These are phyloP conservation scores for Cladosporium halotolerans DNA, from an alignment of 2,329 filamentous ascomycete genomes.

Conservation along the genomic window DNA sequence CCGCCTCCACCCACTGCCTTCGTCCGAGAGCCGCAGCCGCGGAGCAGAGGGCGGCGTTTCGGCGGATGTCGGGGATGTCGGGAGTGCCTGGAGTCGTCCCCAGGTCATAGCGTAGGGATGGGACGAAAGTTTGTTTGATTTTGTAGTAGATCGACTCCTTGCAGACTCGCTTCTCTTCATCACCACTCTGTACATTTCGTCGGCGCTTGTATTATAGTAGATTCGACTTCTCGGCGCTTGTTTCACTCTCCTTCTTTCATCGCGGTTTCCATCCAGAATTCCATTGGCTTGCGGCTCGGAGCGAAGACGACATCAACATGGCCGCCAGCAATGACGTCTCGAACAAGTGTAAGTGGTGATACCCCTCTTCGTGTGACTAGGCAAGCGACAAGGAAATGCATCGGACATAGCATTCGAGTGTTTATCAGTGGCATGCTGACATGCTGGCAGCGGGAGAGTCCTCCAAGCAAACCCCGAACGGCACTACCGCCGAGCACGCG, in stretches of 20 bases:
- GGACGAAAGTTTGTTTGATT: constrained; percentile 7
- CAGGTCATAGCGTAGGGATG: constrained; percentile 4
- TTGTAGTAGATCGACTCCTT: constrained; percentile 8
- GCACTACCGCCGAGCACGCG: constrained; percentile 7
- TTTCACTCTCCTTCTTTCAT: background rate
- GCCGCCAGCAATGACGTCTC: constrained; percentile 10
- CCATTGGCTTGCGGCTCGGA: background rate
- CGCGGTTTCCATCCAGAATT: background rate
- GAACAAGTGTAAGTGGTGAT: constrained; percentile 1
- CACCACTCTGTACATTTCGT: background rate
- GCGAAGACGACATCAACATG: background rate
- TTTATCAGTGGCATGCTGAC: background rate
- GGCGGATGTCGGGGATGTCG: background rate
- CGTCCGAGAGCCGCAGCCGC: background rate
- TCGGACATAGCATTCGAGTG: no score
- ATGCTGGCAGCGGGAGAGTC: background rate
- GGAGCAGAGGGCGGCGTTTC: background rate
- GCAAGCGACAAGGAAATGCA: no score
- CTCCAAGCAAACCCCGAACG: background rate
- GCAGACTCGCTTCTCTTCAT: constrained; percentile 5
- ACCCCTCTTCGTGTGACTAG: background rate
- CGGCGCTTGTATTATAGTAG: constrained; percentile 5
- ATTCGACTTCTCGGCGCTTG: constrained; percentile 4
- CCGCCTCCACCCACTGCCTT: no score
- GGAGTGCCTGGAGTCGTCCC: background rate